Conservation (phyloP, 2,329 filamentous ascomycete genomes). For the Dactylellina drechsleri region DNA sequence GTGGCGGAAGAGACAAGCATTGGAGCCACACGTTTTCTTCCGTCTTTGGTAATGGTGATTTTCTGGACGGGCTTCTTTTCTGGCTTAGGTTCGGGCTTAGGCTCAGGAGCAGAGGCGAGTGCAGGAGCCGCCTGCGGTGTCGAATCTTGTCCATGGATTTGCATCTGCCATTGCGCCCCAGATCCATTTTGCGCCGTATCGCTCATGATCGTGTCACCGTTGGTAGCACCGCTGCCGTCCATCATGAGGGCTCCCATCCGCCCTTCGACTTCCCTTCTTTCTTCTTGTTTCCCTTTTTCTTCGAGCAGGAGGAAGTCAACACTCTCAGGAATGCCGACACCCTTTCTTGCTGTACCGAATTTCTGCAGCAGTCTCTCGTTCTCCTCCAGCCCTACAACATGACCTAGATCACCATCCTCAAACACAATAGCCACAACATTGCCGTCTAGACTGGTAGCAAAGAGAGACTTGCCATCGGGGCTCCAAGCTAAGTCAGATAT, state of each 20-base stretch:
- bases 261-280: conserved; percentile 87
- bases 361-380: conserved; percentile 94
- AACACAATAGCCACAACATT: conserved; percentile 85
- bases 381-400: conserved; percentile 83
- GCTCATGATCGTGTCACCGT: conserved; percentile 68
- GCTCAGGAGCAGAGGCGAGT: conserved; percentile 5
- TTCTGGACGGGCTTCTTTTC: conserved; percentile 72
- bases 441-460: conserved; percentile 87
- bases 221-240: conserved; percentile 70
- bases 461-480: conserved; percentile 87
- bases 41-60: conserved; percentile 94
- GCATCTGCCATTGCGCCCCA: conserved; percentile 59
- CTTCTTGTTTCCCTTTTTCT: conserved; percentile 89
- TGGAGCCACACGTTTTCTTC: conserved; percentile 93
- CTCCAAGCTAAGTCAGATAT: conserved; percentile 95
- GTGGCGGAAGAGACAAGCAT: conserved; percentile 79
- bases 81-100: conserved; percentile 56
- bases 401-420: conserved; percentile 86
- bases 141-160: conserved; percentile 52
- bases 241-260: conserved; percentile 97
- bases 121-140: conserved; percentile 54
- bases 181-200: conserved; percentile 62
- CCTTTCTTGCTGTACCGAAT: conserved; percentile 86
- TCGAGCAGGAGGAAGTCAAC: conserved; percentile 88
- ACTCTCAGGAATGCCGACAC: conserved; percentile 90